phyloP scores from a whole-genome alignment of 768 basidiomycete species.

The Xerocomellus chrysenteron region DNA sequence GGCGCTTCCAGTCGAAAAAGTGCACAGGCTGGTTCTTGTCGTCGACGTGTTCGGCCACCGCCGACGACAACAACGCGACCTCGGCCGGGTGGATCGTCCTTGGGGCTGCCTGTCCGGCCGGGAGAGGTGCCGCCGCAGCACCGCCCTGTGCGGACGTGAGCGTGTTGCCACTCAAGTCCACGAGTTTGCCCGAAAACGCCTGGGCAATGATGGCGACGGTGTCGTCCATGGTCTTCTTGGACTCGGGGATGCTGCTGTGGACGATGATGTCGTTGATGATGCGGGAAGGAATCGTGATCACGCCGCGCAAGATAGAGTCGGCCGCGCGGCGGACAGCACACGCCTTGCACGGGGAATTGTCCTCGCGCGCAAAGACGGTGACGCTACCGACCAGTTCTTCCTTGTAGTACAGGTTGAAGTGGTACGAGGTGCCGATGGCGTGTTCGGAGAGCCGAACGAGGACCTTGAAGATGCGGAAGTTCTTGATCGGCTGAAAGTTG shows the following conservation, averaged over 20 bases:
- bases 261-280: conserved; percentile 25
- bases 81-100: conserved; percentile 20
- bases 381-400: conserved; percentile 19
- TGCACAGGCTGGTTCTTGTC: conserved; percentile 17
- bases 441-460: conserved; percentile 26
- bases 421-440: conserved; percentile 24
- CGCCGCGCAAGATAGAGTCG: conserved; percentile 20
- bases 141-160: conserved; percentile 23
- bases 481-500: conserved; percentile 14
- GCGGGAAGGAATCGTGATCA: conserved; percentile 22
- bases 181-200: conserved; percentile 16
- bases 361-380: conserved; percentile 26
- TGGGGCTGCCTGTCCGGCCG: background rate
- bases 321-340: conserved; percentile 21
- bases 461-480: conserved; percentile 28
- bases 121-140: background rate
- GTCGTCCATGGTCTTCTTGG: conserved; percentile 11
- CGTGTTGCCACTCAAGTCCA: conserved; percentile 13
- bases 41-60: conserved; percentile 18
- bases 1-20: conserved; percentile 25
- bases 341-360: conserved; percentile 25
- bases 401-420: conserved; percentile 22
- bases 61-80: conserved; percentile 20
- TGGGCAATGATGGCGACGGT: conserved; percentile 13
- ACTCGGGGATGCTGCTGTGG: background rate